These are phyloP conservation scores for Rutidosis leptorrhynchoides DNA, from an alignment of 129 eudicot species.

Conservation along the genomic window DNA sequence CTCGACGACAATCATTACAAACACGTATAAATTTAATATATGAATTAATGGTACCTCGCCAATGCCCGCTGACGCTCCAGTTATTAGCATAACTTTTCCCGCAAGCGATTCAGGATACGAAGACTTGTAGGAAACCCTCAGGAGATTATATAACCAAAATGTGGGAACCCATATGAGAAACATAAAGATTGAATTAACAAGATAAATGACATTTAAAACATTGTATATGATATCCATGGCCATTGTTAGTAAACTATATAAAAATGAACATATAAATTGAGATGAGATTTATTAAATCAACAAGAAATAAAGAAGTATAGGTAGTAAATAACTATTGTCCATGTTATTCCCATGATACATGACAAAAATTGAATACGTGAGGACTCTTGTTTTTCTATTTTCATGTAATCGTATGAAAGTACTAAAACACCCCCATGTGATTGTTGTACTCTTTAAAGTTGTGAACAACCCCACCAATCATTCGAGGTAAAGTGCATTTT, in stretches of 20 bases:
- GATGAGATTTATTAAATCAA: constrained; percentile 5
- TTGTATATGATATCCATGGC: constrained; percentile 25
- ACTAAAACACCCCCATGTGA: constrained; percentile 10
- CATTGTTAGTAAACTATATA: background rate
- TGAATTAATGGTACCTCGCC: constrained; percentile 27
- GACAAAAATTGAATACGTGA: constrained; percentile 22
- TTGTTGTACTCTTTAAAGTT: constrained; percentile 2
- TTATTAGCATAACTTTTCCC: constrained; percentile 40
- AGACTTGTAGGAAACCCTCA: constrained; percentile 14
- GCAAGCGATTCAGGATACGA: constrained; percentile 23
- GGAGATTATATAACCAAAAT: constrained; percentile 24
- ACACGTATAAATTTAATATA: background rate
- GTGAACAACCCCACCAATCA: constrained; percentile 3
- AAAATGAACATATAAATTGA: constrained; percentile 7
- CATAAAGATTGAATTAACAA: constrained; percentile 12
- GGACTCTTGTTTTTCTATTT: constrained; percentile 1
- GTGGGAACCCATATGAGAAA: constrained; percentile 27
- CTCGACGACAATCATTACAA: too few relatives aligned
- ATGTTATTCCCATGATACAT: constrained; percentile 16
- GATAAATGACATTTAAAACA: constrained; percentile 27
- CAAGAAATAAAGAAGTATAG: background rate
- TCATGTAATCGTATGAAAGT: constrained; percentile 4
- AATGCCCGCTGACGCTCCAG: constrained; percentile 43
- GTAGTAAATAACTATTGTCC: too few relatives aligned
- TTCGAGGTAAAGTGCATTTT: background rate